Base-by-base conservation (phyloP, 2,329 filamentous ascomycete species). In the Xylaria arbuscula region DNA sequence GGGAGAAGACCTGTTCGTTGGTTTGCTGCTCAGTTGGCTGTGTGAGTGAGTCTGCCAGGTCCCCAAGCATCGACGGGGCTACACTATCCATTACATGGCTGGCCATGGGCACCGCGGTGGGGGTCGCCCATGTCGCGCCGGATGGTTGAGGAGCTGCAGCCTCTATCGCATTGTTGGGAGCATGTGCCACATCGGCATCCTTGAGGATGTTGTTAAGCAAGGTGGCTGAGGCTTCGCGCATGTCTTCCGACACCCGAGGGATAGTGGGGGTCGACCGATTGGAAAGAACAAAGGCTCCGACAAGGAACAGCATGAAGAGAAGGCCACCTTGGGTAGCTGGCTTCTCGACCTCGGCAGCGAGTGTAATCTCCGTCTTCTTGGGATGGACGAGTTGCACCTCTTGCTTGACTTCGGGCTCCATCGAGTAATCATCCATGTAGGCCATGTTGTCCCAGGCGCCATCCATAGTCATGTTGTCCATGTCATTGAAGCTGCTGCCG, bases 221-320 rank as follows among this genome's bases (percentile, higher is more conserved):
- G 22, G 90, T 89, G 59, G 92, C 91, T 15, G 93, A 93, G 48
- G 92, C 92, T 72, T 88, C 90, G 68, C 92, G 91, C 65, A 96
- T 89, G 74, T 95, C 92, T 65, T 95, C 92, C 42, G 93, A 92
- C 78, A 95, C 91, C 65, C 88, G 88, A 59, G 92, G 92, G 74
- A 97, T 90, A 73, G 89, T 88, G 47, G 90, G 83, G 22, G 90
- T 85, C 53, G 89, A 88, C 73, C 89, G 89, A 82, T 94, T 97
- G 38, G 95, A 98, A 70, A 96, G 92, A 75, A 98, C 94, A 78
- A 98, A 97, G 62, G 96, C 96, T 78, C 96, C 96, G 72, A 97
- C 94, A 63, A 99, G 91, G 78, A 99, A 92, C 74, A 98, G 92
- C 93, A 98, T 97, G 81, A 95, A 91, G 80, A 98, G 86, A 76